Conservation (phyloP, 148 eudicot genomes). For the Cornus kousa region DNA sequence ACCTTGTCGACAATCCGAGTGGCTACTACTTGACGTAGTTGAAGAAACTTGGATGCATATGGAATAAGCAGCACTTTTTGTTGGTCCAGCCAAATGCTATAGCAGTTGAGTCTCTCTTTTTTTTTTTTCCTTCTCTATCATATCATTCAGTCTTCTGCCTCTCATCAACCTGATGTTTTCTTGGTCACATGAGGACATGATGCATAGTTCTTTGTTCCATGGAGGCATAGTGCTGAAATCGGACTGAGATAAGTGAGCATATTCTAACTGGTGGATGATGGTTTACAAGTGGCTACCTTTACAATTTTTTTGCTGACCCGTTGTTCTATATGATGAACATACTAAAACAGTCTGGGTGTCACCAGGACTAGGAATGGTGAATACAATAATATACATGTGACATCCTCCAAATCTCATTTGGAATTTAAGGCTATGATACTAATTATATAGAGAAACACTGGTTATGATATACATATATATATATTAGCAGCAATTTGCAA, state of each 20-base stretch:
- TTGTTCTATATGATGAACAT: background rate
- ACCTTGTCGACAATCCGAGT: slow-evolving; percentile 57
- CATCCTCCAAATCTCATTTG: background rate
- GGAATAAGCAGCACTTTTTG: slow-evolving; percentile 16
- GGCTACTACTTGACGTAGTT: slow-evolving; percentile 55
- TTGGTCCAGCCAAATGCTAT: slow-evolving; percentile 1
- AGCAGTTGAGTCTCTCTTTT: background rate
- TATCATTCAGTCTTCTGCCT: background rate
- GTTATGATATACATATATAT: background rate
- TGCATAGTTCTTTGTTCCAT: slow-evolving; percentile 32
- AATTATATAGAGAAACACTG: background rate
- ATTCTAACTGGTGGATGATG: slow-evolving; percentile 19
- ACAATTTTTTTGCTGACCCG: background rate
- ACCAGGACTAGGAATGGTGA: background rate
- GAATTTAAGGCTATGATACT: background rate
- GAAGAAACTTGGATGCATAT: slow-evolving; percentile 8
- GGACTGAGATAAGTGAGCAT: slow-evolving; percentile 13
- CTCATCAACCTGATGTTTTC: background rate
- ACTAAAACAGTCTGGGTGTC: background rate
- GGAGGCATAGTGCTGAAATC: slow-evolving; percentile 4
- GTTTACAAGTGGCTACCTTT: background rate
- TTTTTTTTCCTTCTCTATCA: background rate
- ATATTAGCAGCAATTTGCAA: slow-evolving; percentile 9
- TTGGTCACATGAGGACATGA: slow-evolving; percentile 26
- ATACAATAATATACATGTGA: background rate